Evolutionary conservation across 257 asterid genomes (phyloP).

Genomic region (Lithospermum erythrorhizon): DNA sequence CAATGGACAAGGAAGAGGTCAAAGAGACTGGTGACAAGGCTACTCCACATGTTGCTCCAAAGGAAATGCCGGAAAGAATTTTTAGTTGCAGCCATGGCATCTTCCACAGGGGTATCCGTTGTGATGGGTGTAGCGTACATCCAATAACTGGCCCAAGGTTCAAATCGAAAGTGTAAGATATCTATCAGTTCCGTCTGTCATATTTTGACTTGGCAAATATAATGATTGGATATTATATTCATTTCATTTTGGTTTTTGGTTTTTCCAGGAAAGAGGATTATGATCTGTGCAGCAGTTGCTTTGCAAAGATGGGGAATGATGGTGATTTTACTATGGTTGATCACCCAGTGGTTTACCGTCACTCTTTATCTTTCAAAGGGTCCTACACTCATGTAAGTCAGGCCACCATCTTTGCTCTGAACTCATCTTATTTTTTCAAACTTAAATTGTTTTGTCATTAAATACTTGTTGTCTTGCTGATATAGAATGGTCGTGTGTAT

Average conservation of each 20-base stretch:
- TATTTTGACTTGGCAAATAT: background rate
- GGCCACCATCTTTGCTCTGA: background rate
- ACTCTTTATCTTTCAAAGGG: slow-evolving; percentile 23
- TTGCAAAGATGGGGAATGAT: slow-evolving; percentile 41
- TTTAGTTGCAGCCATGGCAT: slow-evolving; percentile 24
- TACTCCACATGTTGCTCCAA: slow-evolving; percentile 8
- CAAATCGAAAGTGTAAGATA: slow-evolving; percentile 79
- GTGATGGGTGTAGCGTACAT: slow-evolving; percentile 79
- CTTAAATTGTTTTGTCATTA: too few species aligned
- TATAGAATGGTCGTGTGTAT: slow-evolving; percentile 12
- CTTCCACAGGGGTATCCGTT: slow-evolving; percentile 71
- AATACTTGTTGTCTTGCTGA: background rate
- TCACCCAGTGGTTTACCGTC: slow-evolving; percentile 30
- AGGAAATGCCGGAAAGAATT: slow-evolving; percentile 18
- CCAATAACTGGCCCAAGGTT: slow-evolving; percentile 87
- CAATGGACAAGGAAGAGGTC: too few species aligned
- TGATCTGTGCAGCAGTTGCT: slow-evolving; percentile 74
- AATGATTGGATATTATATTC: slow-evolving; percentile 1
- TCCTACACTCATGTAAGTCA: slow-evolving; percentile 28
- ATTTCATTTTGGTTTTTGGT: slow-evolving; percentile 7
- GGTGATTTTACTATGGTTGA: slow-evolving; percentile 59
- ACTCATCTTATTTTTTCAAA: background rate
- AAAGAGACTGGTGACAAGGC: slow-evolving; percentile 7
- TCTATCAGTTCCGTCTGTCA: background rate
- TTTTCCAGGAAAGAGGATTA: slow-evolving; percentile 54